Evolutionary conservation across 306 rosid species (phyloP).

Genomic region (Begonia fuchsioides): DNA sequence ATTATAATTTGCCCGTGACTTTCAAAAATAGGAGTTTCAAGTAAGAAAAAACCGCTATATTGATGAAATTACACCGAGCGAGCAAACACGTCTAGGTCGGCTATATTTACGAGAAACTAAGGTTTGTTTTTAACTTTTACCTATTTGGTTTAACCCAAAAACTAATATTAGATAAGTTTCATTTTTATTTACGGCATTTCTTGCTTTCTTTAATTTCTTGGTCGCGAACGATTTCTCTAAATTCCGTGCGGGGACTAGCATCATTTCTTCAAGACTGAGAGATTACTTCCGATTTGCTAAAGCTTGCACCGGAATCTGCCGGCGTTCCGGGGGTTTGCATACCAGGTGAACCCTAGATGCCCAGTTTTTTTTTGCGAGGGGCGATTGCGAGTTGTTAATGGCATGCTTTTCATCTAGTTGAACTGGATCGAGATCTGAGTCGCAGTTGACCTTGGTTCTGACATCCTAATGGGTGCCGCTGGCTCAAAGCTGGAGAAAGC

Average conservation of each 20-base stretch:
- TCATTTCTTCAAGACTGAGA: not conserved
- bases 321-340: not conserved
- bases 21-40: no score
- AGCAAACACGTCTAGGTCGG: no score
- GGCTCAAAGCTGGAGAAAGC: conserved; percentile 99
- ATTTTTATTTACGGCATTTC: not conserved
- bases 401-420: not conserved
- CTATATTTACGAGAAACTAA: no score
- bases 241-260: not conserved
- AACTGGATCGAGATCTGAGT: conserved; percentile 30
- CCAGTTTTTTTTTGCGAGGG: not conserved
- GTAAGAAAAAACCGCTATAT: no score
- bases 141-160: no score
- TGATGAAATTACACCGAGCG: no score
- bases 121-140: no score
- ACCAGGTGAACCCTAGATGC: not conserved
- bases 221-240: not conserved
- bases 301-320: not conserved
- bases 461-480: conserved; percentile 78
- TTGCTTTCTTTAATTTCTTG: not conserved
- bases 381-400: not conserved
- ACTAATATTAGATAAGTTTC: no score
- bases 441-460: conserved; percentile 13
- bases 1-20: no score
- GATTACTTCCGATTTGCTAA: not conserved